Evolutionary conservation across 2,329 filamentous ascomycete species (phyloP).

Genomic region (Calcarisporium arbuscula): DNA sequence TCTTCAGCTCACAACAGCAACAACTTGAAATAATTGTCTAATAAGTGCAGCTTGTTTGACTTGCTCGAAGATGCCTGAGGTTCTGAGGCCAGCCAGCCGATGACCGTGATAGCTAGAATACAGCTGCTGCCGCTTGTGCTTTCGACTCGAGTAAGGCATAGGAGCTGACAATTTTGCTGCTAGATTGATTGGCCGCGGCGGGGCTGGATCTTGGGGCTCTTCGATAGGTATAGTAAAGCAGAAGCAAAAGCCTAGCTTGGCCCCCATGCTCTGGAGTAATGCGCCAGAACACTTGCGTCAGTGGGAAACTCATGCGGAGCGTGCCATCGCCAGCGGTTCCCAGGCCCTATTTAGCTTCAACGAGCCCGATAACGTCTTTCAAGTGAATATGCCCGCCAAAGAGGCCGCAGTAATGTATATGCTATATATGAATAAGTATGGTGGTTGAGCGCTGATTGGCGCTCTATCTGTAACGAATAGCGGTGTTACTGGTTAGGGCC

Average conservation of each 20-base stretch:
- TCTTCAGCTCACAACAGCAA: too few species aligned
- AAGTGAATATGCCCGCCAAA: constrained; percentile 51
- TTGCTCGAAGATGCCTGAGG: too few species aligned
- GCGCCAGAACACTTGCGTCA: constrained; percentile 31
- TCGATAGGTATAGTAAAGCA: too few species aligned
- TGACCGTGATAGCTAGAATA: too few species aligned
- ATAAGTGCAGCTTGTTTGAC: too few species aligned
- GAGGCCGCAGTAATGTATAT: constrained; percentile 48
- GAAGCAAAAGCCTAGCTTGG: constrained; percentile 50
- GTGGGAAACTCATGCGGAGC: constrained; percentile 46
- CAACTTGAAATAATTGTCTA: too few species aligned
- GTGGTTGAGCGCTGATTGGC: constrained; percentile 47
- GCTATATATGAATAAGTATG: constrained; percentile 48
- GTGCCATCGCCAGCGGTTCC: constrained; percentile 47
- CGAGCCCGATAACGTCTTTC: constrained; percentile 58
- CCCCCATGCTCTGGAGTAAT: constrained; percentile 62
- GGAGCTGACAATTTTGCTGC: too few species aligned
- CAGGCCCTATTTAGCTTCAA: constrained; percentile 62
- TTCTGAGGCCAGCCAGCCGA: too few species aligned
- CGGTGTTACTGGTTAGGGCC: constrained; percentile 39
- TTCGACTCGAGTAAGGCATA: too few species aligned
- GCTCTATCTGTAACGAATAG: constrained; percentile 59
- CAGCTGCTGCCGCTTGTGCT: too few species aligned
- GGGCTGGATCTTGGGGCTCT: too few species aligned
- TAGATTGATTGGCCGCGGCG: too few species aligned